These are phyloP conservation scores for Boletus pseudo-olivaceus DNA, from an alignment of 768 basidiomycete species.

Conservation along the genomic window DNA sequence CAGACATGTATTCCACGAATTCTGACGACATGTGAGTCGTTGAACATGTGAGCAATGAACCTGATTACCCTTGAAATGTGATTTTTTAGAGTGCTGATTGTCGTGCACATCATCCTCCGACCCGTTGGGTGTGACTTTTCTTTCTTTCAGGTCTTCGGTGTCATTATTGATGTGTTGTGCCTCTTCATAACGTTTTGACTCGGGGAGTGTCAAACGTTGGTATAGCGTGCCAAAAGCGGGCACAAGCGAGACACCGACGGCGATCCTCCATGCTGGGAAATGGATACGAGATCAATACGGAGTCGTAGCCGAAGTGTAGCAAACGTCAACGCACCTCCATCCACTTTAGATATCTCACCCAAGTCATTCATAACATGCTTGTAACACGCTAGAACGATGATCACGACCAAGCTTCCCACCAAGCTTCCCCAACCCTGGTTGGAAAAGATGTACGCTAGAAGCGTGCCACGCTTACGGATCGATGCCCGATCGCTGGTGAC, in stretches of 20 bases:
- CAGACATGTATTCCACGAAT: conserved; percentile 62
- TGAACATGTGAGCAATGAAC: not conserved
- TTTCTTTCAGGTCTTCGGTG: conserved; percentile 33
- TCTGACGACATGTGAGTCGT: conserved; percentile 35
- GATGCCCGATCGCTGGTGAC: conserved; percentile 65
- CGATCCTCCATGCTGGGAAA: conserved; percentile 64
- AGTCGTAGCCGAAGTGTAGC: not conserved
- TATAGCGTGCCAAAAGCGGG: conserved; percentile 75
- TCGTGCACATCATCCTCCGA: conserved; percentile 2
- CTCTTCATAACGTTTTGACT: conserved; percentile 54
- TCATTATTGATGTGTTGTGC: conserved; percentile 34
- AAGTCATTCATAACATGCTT: conserved; percentile 58
- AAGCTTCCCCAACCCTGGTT: conserved; percentile 80
- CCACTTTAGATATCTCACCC: conserved; percentile 59
- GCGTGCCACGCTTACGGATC: conserved; percentile 62
- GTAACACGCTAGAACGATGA: conserved; percentile 64
- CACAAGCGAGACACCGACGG: conserved; percentile 68
- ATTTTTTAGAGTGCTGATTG: conserved; percentile 38
- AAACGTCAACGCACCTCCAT: conserved; percentile 51
- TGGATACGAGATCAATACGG: not conserved
- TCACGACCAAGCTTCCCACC: conserved; percentile 55
- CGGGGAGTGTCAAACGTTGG: conserved; percentile 69
- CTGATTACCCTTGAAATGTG: conserved; percentile 47
- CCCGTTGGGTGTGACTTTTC: conserved; percentile 4
- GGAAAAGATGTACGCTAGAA: conserved; percentile 74